Percentiles rank a stretch among this genome's conserved stretches.
These are phyloP conservation scores for Inosperma sp. DNA, from an alignment of 768 basidiomycete genomes.

Conservation along the genomic window DNA sequence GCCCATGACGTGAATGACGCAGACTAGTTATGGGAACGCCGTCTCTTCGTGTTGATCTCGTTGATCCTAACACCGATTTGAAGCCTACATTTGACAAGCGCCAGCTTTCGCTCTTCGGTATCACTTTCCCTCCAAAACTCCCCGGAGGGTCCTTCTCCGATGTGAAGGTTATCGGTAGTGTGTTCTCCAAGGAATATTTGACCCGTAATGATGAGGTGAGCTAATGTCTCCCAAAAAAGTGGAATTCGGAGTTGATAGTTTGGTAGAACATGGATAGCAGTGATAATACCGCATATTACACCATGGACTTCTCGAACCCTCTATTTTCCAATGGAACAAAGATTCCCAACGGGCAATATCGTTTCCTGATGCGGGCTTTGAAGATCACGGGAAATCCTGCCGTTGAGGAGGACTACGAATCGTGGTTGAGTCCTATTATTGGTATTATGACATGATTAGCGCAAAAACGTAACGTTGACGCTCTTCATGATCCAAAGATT, in stretches of 20 bases:
- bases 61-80: slow-evolving; percentile 36
- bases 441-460: slow-evolving; percentile 32
- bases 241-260: no score
- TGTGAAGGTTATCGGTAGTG: slow-evolving; percentile 39
- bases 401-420: slow-evolving; percentile 39
- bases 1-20: neutral
- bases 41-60: slow-evolving; percentile 42
- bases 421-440: slow-evolving; percentile 42
- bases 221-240: slow-evolving; percentile 5
- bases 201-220: slow-evolving; percentile 42
- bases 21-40: slow-evolving; percentile 48
- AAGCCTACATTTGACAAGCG: slow-evolving; percentile 27
- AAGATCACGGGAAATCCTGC: slow-evolving; percentile 37
- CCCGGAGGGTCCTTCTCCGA: slow-evolving; percentile 33
- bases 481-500: no score
- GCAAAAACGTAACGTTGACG: no score
- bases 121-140: slow-evolving; percentile 35
- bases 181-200: slow-evolving; percentile 42
- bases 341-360: slow-evolving; percentile 39
- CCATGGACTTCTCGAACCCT: slow-evolving; percentile 25
- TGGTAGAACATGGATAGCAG: neutral
- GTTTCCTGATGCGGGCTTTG: slow-evolving; percentile 36
- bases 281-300: slow-evolving; percentile 23
- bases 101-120: slow-evolving; percentile 10
- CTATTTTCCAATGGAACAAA: slow-evolving; percentile 39